Base-by-base conservation (phyloP, 768 basidiomycete genomes). In the Hypholoma fasciculare region DNA sequence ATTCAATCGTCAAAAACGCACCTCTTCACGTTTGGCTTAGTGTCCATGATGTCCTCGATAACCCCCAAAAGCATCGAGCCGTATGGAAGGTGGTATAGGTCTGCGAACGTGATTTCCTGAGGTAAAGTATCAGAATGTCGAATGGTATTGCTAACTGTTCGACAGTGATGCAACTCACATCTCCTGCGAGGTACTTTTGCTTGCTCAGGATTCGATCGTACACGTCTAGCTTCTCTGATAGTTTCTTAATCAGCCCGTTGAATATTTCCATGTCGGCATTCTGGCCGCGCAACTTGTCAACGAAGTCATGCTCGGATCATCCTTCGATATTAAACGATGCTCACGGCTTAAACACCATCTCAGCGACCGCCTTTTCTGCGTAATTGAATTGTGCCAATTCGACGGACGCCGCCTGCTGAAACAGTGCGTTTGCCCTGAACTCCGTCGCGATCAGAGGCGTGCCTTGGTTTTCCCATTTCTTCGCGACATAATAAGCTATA, bases 401-500 rank as follows among this genome's bases (percentile, higher is more conserved):
- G 59, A 82, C 69, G 26, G 79, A 82, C 16, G 74, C 77, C 1
- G 79, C 78, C 59, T 81, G 78, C 48, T 80, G 77, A 67, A 81
- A 82, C 9, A 77, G 60, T 13, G 75, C 80, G 19, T 66, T 61
- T 20, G 67, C 71, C 58, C 81, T 72, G 30, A 69, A 44, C n/a
- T 75, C 76, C n/a, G 72, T 73, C 2, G 88, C 87, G 27, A 85
- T 71, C 34, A 89, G 76, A 4, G 69, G 57, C 4, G 79, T 74
- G 19, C 84, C 85, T 58, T 85, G 78, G 49, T 72, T 57, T 7
- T 78, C 66, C 62, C 84, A 83, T 68, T 87, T 88, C 39, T 69
- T 67, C 37, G 76, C 80, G 63, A 89, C 64, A 67, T 89, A 90
- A 13, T 83, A 79, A 38, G 65, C 69, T 59, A 89, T 87, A 0